These are phyloP conservation scores for Exserohilum turcica DNA, from an alignment of 2,329 filamentous ascomycete species.

Conservation along the genomic window DNA sequence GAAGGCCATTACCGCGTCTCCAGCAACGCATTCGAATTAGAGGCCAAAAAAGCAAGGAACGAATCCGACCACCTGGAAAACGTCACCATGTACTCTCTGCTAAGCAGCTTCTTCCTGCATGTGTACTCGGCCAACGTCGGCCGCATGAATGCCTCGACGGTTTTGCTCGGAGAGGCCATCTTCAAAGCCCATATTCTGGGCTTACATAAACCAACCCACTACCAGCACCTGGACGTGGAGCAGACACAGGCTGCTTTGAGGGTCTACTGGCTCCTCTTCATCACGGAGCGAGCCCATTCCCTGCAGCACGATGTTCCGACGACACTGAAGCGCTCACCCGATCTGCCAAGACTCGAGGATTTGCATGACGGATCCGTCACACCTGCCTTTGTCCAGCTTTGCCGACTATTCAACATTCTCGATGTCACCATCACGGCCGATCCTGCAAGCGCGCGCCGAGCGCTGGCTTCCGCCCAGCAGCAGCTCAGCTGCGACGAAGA, in stretches of 20 bases:
- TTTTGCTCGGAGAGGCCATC: constrained; percentile 41
- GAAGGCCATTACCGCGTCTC: constrained; percentile 42
- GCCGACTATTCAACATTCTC: constrained; percentile 42
- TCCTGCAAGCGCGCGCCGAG: constrained; percentile 33
- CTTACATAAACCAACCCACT: constrained; percentile 34
- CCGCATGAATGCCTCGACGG: constrained; percentile 42
- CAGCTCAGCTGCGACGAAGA: constrained; percentile 39
- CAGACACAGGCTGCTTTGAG: constrained; percentile 37
- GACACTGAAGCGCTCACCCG: constrained; percentile 36
- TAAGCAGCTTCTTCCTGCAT: constrained; percentile 43
- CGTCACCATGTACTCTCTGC: constrained; percentile 35
- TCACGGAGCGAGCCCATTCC: constrained; percentile 44
- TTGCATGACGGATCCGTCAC: constrained; percentile 40
- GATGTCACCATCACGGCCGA: constrained; percentile 44
- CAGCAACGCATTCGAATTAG: constrained; percentile 37
- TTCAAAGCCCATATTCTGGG: constrained; percentile 43
- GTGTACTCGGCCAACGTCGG: constrained; percentile 44
- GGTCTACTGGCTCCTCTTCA: constrained; percentile 46
- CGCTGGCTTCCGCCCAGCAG: constrained; percentile 40
- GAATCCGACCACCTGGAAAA: constrained; percentile 41
- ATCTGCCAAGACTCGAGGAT: constrained; percentile 37
- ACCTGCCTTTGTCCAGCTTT: constrained; percentile 43
- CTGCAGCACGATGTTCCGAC: constrained; percentile 45
- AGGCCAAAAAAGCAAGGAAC: constrained; percentile 36
- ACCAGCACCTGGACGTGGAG: constrained; percentile 31